Evolutionary conservation across 108 stramenopile genomes (phyloP).

Genomic region (Seminavis robusta): DNA sequence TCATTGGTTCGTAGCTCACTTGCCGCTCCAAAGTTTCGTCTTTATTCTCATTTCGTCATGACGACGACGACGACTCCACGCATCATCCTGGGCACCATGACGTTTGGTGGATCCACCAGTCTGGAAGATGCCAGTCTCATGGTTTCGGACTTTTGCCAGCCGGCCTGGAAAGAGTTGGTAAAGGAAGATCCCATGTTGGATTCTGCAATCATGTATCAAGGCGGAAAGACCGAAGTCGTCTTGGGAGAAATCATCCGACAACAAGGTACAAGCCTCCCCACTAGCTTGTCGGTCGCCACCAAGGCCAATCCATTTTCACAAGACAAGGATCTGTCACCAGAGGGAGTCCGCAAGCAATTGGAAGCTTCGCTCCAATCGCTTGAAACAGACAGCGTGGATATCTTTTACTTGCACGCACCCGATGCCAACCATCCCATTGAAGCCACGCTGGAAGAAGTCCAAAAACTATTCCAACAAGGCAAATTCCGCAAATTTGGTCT

Average conservation of each 20-base stretch:
- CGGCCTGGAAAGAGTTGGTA: too few species aligned
- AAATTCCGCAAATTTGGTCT: neutral
- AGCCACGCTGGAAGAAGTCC: conserved; percentile 1
- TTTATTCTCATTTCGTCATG: too few species aligned
- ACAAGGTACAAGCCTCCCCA: too few species aligned
- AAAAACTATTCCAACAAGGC: neutral
- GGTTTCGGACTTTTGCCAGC: too few species aligned
- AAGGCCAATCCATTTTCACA: conserved; percentile 7
- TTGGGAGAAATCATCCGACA: neutral
- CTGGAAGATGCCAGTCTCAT: too few species aligned
- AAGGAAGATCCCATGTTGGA: neutral
- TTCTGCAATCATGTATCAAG: neutral
- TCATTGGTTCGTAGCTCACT: too few species aligned
- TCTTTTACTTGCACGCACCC: conserved; percentile 2
- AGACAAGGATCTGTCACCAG: neutral
- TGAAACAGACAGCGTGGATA: neutral
- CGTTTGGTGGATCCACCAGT: too few species aligned
- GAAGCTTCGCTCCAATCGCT: neutral
- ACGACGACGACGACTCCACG: too few species aligned
- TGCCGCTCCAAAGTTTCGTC: too few species aligned
- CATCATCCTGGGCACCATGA: too few species aligned
- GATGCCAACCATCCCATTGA: neutral
- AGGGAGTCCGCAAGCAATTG: neutral
- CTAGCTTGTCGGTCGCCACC: neutral
- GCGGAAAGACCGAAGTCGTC: neutral